phyloP scores from a whole-genome alignment of 305 asterid genomes.

The Coffea humblotiana region DNA sequence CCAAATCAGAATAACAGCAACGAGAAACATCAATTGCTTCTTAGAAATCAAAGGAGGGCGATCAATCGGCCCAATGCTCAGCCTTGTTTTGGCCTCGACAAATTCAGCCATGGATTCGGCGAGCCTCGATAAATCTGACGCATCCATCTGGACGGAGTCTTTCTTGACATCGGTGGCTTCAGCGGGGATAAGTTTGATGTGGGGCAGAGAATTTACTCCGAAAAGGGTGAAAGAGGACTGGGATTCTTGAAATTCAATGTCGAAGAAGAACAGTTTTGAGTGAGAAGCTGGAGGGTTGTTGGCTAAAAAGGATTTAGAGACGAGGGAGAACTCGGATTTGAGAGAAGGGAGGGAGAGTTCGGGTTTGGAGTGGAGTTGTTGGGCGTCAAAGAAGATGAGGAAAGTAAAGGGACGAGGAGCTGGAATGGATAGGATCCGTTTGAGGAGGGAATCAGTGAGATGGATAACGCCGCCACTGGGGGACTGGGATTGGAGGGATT shows the following conservation, averaged over 20 bases:
- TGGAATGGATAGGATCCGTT: slow-evolving; percentile 66
- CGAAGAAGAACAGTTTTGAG: slow-evolving; percentile 61
- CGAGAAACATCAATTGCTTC: slow-evolving; percentile 45
- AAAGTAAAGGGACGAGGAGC: slow-evolving; percentile 75
- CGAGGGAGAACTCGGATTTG: slow-evolving; percentile 68
- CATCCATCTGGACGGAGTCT: slow-evolving; percentile 70
- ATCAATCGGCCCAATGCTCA: slow-evolving; percentile 52
- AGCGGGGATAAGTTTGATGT: slow-evolving; percentile 65
- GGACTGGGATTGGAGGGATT: slow-evolving; percentile 67
- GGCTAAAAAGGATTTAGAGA: slow-evolving; percentile 56
- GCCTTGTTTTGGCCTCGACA: slow-evolving; percentile 44
- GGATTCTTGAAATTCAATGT: slow-evolving; percentile 64
- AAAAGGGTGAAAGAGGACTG: slow-evolving; percentile 58
- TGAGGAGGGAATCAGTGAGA: slow-evolving; percentile 69
- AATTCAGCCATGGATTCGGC: slow-evolving; percentile 89
- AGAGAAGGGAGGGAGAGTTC: slow-evolving; percentile 72
- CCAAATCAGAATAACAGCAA: slow-evolving; percentile 41
- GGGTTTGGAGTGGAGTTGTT: slow-evolving; percentile 73
- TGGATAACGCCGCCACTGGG: slow-evolving; percentile 69
- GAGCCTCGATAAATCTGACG: slow-evolving; percentile 55
- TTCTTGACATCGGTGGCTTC: slow-evolving; percentile 48
- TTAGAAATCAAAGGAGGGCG: slow-evolving; percentile 66
- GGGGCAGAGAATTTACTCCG: slow-evolving; percentile 69
- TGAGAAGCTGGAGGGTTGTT: slow-evolving; percentile 50
- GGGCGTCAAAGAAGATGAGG: slow-evolving; percentile 83